These are phyloP conservation scores for Podospora appendiculata DNA, from an alignment of 495 filamentous ascomycete species.

Conservation along the genomic window DNA sequence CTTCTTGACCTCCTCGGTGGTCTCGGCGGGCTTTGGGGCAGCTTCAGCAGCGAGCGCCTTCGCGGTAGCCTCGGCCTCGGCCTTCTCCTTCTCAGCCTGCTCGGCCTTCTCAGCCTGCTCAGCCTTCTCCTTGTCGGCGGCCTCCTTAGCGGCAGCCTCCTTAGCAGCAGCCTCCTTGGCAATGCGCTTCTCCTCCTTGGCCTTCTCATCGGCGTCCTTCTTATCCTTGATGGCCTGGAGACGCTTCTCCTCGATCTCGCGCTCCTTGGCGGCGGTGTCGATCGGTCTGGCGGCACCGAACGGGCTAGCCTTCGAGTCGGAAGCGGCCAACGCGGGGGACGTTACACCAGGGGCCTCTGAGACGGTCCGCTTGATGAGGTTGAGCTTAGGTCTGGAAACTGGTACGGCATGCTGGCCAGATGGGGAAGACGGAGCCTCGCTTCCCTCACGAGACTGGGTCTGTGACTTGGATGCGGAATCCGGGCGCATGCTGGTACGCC, in stretches of 20 bases:
- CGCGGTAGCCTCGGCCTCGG: slow-evolving; percentile 48
- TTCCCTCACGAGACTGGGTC: slow-evolving; percentile 40
- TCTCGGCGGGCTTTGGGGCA: slow-evolving; percentile 2
- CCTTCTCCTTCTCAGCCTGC: slow-evolving; percentile 58
- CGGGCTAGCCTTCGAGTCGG: slow-evolving; percentile 75
- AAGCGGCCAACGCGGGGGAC: slow-evolving; percentile 34
- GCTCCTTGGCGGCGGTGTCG: slow-evolving; percentile 80
- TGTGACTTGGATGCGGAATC: slow-evolving; percentile 48
- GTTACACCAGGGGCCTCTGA: slow-evolving; percentile 56
- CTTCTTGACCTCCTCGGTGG: slow-evolving; percentile 14
- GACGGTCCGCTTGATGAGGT: slow-evolving; percentile 82
- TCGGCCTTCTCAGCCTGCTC: slow-evolving; percentile 55
- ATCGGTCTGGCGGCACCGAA: slow-evolving; percentile 89
- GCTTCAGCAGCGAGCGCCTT: slow-evolving; percentile 4
- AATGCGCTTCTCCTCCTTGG: slow-evolving; percentile 59
- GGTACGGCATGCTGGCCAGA: slow-evolving; percentile 41
- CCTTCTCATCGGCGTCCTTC: slow-evolving; percentile 84
- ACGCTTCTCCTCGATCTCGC: slow-evolving; percentile 82
- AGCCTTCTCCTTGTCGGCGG: slow-evolving; percentile 12
- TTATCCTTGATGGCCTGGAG: slow-evolving; percentile 65
- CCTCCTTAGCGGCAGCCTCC: slow-evolving; percentile 41
- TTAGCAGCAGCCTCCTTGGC: slow-evolving; percentile 60
- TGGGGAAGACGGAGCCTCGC: slow-evolving; percentile 66
- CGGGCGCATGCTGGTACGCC: slow-evolving; percentile 75
- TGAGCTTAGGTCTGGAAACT: slow-evolving; percentile 63